A percentile compares a stretch with the other conserved stretches of the same genome.
Evolutionary conservation across 768 basidiomycete species (phyloP).

Genomic region (Panellus pusillus): DNA sequence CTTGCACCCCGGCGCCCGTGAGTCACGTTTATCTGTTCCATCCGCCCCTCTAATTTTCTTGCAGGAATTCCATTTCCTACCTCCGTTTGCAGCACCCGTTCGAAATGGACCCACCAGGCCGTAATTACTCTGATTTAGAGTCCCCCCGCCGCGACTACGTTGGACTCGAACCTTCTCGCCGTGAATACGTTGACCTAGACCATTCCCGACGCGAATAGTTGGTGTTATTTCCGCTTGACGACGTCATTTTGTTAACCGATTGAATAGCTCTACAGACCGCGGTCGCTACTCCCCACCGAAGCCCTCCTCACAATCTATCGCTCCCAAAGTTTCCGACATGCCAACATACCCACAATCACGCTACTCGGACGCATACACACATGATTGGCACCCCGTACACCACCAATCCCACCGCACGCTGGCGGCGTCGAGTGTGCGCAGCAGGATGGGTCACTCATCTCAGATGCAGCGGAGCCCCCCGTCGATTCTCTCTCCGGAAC

Average conservation of each 20-base stretch:
- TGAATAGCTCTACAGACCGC: constrained; percentile 33
- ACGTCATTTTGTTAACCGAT: constrained; percentile 14
- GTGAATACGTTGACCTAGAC: no score
- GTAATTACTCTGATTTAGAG: constrained; percentile 13
- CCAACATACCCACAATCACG: constrained; percentile 42
- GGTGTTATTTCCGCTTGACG: background rate
- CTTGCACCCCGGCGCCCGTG: constrained; percentile 42
- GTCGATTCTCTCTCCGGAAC: constrained; percentile 55
- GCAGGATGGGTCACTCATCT: constrained; percentile 47
- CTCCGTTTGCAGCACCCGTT: constrained; percentile 9
- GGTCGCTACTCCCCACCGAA: constrained; percentile 49
- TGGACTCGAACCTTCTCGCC: no score
- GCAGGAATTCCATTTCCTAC: constrained; percentile 8
- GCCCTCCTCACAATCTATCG: constrained; percentile 42
- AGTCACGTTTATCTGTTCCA: constrained; percentile 21
- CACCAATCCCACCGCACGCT: no score
- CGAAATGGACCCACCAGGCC: constrained; percentile 13
- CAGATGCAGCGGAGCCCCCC: constrained; percentile 57
- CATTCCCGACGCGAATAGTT: constrained; percentile 15
- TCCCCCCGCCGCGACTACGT: background rate
- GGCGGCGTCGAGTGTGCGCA: constrained; percentile 44
- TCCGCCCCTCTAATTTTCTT: no score
- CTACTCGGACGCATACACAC: constrained; percentile 6
- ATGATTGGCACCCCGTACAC: no score
- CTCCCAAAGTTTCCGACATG: constrained; percentile 64